Base-by-base conservation (phyloP, 768 basidiomycete species). In the Leucocoprinus sp. region DNA sequence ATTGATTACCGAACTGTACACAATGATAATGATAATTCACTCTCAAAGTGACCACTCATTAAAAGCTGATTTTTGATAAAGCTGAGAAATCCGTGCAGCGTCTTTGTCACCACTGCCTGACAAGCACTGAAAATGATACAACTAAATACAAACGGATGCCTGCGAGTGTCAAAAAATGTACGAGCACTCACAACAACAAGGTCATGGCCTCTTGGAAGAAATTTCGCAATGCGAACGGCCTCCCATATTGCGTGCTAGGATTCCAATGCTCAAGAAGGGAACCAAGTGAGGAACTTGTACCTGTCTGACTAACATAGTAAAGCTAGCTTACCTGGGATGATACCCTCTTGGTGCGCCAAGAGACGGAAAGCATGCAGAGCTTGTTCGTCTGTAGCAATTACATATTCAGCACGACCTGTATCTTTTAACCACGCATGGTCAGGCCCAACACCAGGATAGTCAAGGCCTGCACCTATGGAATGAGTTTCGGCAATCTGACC, bases 371-470 rank as follows among this genome's bases (percentile, higher is more conserved):
- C 96, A 31, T 91, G 76, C 22, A 98, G 71, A 4, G 92, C 92
- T 55, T 99, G 74, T 62, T 96, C 92, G 57, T 99, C 96, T 4
- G 88, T 96, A 7, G 93, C 95, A 11, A 76, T 82, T 15, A 88
- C 80, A 60, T 98, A 99, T 59, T 96, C 91, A 0, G 92, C 96
- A 50, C 96, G 74, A 14, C 87, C 87, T 2, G 84, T 84, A 58
- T 97, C 93, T 65, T 97, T 97, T 59, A 99, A 69, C 85, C 89
- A 96, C 36, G 95, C 86, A 59, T 98, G 96, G 64, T 99, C 96
- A 7, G 96, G 96, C 17, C 96, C 96, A 40, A 99, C 95, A 52
- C 93, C 93, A 19, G 93, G 93, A 65, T 97, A 97, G 64, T 97
- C 93, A 35, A 96, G 70, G 15, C 93, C 93, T 39, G 93, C 95